A percentile compares a stretch with the other conserved stretches of the same genome.
Conservation (phyloP, 2,329 filamentous ascomycete species). For the Periconia sp. region DNA sequence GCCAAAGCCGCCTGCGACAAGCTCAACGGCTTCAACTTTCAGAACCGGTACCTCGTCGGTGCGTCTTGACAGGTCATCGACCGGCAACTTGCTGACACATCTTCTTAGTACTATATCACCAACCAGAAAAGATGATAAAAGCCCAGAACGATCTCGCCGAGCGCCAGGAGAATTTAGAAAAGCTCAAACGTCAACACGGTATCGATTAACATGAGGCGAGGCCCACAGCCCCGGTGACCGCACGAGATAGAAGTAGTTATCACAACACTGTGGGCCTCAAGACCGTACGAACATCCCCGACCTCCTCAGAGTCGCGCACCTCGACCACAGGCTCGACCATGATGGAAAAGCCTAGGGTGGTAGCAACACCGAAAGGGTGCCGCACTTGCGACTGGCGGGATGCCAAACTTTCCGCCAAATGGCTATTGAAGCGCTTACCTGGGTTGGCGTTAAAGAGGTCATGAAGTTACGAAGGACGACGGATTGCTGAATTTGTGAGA, state of each 20-base stretch:
- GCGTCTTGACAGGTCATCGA: slow-evolving; percentile 55
- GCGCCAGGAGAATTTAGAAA: slow-evolving; percentile 96
- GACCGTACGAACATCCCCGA: slow-evolving; percentile 34
- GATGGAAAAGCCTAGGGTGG: slow-evolving; percentile 28
- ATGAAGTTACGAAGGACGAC: slow-evolving; percentile 20
- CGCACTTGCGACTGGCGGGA: slow-evolving; percentile 40
- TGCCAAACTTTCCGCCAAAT: slow-evolving; percentile 37
- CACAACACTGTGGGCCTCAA: slow-evolving; percentile 46
- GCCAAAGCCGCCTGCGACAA: slow-evolving; percentile 99
- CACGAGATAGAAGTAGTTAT: slow-evolving; percentile 36
- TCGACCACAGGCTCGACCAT: slow-evolving; percentile 32
- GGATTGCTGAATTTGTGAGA: slow-evolving; percentile 14
- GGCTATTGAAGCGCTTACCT: slow-evolving; percentile 40
- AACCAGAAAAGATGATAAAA: slow-evolving; percentile 79
- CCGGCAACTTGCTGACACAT: too few relatives aligned
- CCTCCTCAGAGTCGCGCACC: slow-evolving; percentile 29
- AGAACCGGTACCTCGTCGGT: slow-evolving; percentile 98
- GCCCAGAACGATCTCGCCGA: slow-evolving; percentile 93
- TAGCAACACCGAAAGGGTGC: slow-evolving; percentile 25
- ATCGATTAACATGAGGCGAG: slow-evolving; percentile 77
- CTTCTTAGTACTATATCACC: slow-evolving; percentile 72
- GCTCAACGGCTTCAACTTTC: slow-evolving; percentile 99
- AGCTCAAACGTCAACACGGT: slow-evolving; percentile 95
- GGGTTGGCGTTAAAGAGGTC: slow-evolving; percentile 41
- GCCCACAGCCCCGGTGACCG: slow-evolving; percentile 54